Percentiles rank a stretch among this genome's conserved stretches.
Conservation (phyloP, 1,139 yeast species). For the Nadsonia starkeyi-henricii region DNA sequence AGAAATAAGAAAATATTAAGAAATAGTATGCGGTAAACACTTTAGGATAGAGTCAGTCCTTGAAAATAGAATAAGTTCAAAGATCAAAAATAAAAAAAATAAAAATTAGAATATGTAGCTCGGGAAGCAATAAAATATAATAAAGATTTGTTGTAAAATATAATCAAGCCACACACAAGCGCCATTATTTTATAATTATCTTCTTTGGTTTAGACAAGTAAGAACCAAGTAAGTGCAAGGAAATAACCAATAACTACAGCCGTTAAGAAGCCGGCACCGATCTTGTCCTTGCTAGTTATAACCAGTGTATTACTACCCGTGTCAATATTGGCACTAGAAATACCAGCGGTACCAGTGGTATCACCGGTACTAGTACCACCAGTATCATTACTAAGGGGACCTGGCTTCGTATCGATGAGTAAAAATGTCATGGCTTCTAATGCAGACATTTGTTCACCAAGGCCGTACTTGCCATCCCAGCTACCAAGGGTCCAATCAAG, state of each 20-base stretch:
- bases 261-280: constrained; percentile 84
- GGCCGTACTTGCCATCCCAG: constrained; percentile 79
- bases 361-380: constrained; percentile 38
- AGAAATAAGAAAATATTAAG: too few species aligned
- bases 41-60: too few species aligned
- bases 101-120: too few species aligned
- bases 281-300: constrained; percentile 51
- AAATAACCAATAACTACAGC: constrained; percentile 55
- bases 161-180: too few species aligned
- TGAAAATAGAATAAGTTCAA: too few species aligned
- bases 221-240: constrained; percentile 60
- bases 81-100: too few species aligned
- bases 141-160: too few species aligned
- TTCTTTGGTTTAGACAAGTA: constrained; percentile 30
- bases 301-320: constrained; percentile 29
- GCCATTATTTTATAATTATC: too few species aligned
- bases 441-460: constrained; percentile 89
- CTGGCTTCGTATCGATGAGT: constrained; percentile 41
- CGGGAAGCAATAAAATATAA: too few species aligned
- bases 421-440: constrained; percentile 42
- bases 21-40: too few species aligned
- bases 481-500: constrained; percentile 53
- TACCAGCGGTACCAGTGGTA: constrained; percentile 36
- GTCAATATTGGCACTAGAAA: constrained; percentile 25
- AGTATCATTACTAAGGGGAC: constrained; percentile 28